phyloP scores from a whole-genome alignment of 441 rosid species.

The Adansonia madagascariensis region DNA sequence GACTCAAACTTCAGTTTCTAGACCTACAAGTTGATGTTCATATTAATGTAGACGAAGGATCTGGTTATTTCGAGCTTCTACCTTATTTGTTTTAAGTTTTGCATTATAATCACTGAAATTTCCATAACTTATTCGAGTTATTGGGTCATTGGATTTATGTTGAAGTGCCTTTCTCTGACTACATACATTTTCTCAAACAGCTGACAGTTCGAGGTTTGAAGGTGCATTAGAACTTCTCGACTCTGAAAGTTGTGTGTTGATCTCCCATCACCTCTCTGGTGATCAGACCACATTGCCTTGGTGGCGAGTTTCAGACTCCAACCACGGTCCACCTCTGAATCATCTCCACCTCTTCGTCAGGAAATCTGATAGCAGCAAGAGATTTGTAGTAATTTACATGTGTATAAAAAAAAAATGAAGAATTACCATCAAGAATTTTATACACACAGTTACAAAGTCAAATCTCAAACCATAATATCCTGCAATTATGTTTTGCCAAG shows the following conservation, averaged over 20 bases:
- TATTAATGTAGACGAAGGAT: not conserved
- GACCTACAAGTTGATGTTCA: not conserved
- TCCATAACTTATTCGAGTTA: not conserved
- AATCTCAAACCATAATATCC: not conserved
- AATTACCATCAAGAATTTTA: not conserved
- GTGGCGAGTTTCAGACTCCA: conserved; percentile 42
- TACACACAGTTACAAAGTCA: not conserved
- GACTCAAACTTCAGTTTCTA: not conserved
- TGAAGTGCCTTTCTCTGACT: not conserved
- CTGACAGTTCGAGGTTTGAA: conserved; percentile 38
- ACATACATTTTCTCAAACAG: conserved; percentile 25
- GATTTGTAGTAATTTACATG: not conserved
- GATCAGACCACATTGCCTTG: conserved; percentile 43
- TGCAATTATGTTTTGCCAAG: not conserved
- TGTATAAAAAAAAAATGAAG: not conserved
- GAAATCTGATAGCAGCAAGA: conserved; percentile 2
- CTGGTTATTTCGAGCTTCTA: not conserved
- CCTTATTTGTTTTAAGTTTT: not conserved
- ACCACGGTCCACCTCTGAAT: not conserved
- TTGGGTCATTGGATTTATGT: not conserved
- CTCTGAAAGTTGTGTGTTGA: conserved; percentile 31
- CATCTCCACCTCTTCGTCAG: not conserved
- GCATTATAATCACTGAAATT: not conserved
- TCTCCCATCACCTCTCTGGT: conserved; percentile 45
- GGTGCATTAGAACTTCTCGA: conserved; percentile 43